Evolutionary conservation across 495 filamentous ascomycete genomes (phyloP), one percentile per base, ranked within the genome.

Genomic region (Penicillium paradoxum): DNA sequence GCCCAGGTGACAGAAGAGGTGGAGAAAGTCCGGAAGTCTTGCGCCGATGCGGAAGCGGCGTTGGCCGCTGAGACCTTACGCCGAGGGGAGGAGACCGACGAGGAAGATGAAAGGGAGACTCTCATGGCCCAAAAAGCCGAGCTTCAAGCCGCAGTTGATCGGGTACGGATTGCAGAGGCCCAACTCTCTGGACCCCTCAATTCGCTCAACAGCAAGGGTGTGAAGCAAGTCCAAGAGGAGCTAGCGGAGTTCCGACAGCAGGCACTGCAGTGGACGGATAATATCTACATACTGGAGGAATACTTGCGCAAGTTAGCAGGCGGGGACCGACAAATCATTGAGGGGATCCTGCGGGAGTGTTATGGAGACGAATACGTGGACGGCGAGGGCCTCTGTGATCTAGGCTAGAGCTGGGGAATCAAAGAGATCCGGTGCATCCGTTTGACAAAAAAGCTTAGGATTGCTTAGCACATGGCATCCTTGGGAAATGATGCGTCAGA

Each of bases 361-460:
- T 88, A 86, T 61, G 84, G 83, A 19, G 74, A 75, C 13, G 82
- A 87, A 53, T 85, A 84, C 62, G 76, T 80, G 53, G 76, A 83
- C 52, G 84, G 82, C 15, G 79, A 81, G 40, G 80, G 82, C 8
- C 68, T 87, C 59, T 70, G 69, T 42, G 84, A 86, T 36, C 43
- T 70, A 51, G 22, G 45, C 47, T 21, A 29, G 44, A 29, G 30
- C 14, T 25, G 9, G 29, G 29, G n/a, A n/a, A 32, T 32, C 29
- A 32, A 32, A 32, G 29, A 32, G 29, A 32, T 32, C 29, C 25
- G 25, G 25, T 27, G 25, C 25, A 4, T 27, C 29, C 29, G 29
- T 32, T 11, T 32, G 4, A 8, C 2, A 3, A 6, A 51, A 57
- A 53, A 57, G 60, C 59, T 61, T 58, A 58, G 51, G 51, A 21